Evolutionary conservation across 1,139 yeast species (phyloP), one percentile per base, ranked within the genome.

Genomic region (Taphrina confusa): DNA sequence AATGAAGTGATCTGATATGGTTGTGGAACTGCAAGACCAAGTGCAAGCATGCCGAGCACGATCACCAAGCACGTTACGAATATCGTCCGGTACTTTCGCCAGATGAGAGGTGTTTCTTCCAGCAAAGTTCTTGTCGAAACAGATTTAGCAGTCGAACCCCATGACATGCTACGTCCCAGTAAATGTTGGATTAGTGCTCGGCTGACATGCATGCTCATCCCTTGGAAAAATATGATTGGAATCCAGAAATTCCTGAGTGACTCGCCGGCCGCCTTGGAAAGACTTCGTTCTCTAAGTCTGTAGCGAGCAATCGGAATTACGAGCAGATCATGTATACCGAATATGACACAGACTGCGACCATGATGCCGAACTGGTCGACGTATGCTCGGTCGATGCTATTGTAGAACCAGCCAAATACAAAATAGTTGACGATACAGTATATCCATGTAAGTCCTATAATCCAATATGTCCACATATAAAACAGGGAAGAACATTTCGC

Each of bases 141-240:
- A n/a, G 63, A 63, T 33, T 62, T 62, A 14, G 63, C 63, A 4
- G 65, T 63, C 5, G 65, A 61, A 12, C 65, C 65, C 65, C 65
- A 63, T 25, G 58, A 57, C 64, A 63, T 62, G 40, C 55, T 59
- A 16, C 54, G 27, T 5, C 62, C 60, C n/a, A 63, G 49, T 55
- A 63, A 40, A 42, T 62, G 65, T 16, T 55, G 47, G 31, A 61
- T 44, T 3, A 63, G 16, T 6, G 65, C 65, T 14, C 60, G 45
- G 31, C 56, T 55, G 16, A 63, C 30, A 34, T 61, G 65, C 36
- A 64, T 59, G 12, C 64, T 58, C 22, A 63, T 31, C 12, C 65
- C 61, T 33, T 62, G 63, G 28, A 62, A 60, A 55, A 62, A 63
- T 18, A 62, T 25, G 30, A 50, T 52, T 52, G 62, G 60, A 23